Conservation (phyloP, 768 basidiomycete species). For the Clathrus columnatus region DNA sequence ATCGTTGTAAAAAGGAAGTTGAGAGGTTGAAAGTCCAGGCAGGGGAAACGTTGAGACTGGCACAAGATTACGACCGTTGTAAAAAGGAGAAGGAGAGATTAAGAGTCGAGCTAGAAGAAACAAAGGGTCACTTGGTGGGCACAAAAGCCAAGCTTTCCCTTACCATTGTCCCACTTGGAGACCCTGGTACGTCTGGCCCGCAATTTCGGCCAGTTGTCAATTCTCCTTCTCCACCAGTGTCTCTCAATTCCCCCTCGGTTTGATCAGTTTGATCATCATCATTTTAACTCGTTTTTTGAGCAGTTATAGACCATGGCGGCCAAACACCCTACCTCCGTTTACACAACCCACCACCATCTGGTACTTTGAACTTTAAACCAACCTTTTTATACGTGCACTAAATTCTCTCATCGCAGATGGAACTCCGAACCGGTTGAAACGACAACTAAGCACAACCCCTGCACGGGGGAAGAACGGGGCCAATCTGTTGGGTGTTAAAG, state of each 20-base stretch:
- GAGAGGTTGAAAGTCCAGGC: background rate
- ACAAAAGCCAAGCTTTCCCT: slow-evolving; percentile 5
- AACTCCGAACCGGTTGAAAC: too few species aligned
- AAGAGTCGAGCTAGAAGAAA: background rate
- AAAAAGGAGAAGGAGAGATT: background rate
- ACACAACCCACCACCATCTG: too few species aligned
- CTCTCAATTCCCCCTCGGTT: background rate
- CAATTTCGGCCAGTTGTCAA: background rate
- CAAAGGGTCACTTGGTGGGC: background rate
- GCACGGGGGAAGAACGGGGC: too few species aligned
- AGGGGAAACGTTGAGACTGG: background rate
- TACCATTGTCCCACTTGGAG: slow-evolving; percentile 2
- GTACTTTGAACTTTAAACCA: too few species aligned
- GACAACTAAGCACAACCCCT: too few species aligned
- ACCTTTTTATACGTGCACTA: too few species aligned
- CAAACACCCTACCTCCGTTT: too few species aligned
- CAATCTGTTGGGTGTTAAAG: too few species aligned
- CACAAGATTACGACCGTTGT: background rate
- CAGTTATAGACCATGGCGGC: too few species aligned
- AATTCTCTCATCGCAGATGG: too few species aligned
- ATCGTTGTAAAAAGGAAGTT: background rate
- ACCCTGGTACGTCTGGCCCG: slow-evolving; percentile 1
- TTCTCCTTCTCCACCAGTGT: background rate
- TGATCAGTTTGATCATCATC: background rate
- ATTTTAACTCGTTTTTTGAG: too few species aligned